Base-by-base conservation (phyloP, 306 rosid species). In the Prunus armeniaca region DNA sequence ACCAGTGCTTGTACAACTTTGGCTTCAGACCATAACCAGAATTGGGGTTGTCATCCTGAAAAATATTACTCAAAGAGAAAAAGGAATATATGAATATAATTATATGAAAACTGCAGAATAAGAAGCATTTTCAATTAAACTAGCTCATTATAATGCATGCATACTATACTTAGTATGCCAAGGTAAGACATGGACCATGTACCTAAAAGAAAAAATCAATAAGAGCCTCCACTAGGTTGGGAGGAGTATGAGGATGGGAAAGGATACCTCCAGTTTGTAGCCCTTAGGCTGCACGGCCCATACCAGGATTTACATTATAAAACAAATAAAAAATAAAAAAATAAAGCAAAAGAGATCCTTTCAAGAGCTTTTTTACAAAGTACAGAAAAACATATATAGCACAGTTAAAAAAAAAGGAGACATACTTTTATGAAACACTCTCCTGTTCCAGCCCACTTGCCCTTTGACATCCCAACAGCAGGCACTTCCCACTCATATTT, bases 401-500 rank as follows among this genome's bases (percentile, higher is more conserved):
- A 30, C 9, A 51, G 69, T 72, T 27, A 60, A 50, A 50, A 79
- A 79, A 13, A 34, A 12, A 45, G 67, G 38, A 71, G 57, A 72
- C 69, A 78, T 89, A 95, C 98, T 91, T 95, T 75, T 30, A 89
- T 41, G 73, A 90, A 76, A 78, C 92, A 89, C 71, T 89, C 78
- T 77, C 93, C 96, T 3, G 93, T 95, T 78, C 98, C 97, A 49
- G 63, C 84, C 97, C 97, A 92, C 74, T 88, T 89, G 87, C 96
- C 85, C 79, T 86, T 90, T 74, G 96, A 60, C 85, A 90, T 86
- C 51, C 96, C 95, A 69, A 65, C 30, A 60, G 87, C 95, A 78
- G 98, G 92, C 72, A 79, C 83, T 77, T 88, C 91, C 98, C 98
- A 92, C 58, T 74, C 72, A 70, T 84, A 92, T 79, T 84, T 89